Base-by-base conservation (phyloP, 2,329 filamentous ascomycete genomes). In the Beauveria sp. region DNA sequence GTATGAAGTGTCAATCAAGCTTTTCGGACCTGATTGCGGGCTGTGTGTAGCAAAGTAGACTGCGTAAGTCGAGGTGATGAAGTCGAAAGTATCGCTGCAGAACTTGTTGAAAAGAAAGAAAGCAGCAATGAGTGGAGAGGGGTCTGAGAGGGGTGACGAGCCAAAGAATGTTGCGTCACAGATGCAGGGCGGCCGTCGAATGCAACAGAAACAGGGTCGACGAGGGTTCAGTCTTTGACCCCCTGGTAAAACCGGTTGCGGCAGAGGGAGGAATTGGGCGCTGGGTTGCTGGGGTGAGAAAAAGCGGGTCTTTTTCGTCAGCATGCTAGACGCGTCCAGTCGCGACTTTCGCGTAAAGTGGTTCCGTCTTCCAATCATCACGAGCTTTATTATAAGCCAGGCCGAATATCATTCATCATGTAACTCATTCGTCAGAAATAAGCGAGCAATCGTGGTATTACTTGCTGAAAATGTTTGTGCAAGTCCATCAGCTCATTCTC, bases 261-360 rank as follows among this genome's bases (percentile, higher is more conserved):
- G 34, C 24, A 45, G 18, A 58, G 46, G 45, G 59, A 51, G 30
- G 47, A 24, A 30, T 20, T 24, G 14, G 43, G 40, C 60, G 42
- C 60, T 42, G 14, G 43, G 40, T 62, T 51, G 42, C 60, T 42
- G 28, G 52, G 26, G 22, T 16, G 34, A 40, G 20, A 58, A 42
- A 60, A 43, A 20, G n/a, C 22, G 59, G 52, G 34, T 10, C 28
- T 49, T 45, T 45, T 30, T 49, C 53, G 47, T 56, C 46, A 26
- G 60, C 58, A 46, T 24, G 20, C 43, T n/a, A 28, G 28, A 58
- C 61, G 64, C 64, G 64, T 63, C 26, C 52, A 8, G 53, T 62
- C 63, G 64, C 57, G 64, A 26, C 22, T 47, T 65, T 65, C 64
- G 64, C 60, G 64, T 63, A 58, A 57, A 63, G 59, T 65, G 52